phyloP scores from a whole-genome alignment of 306 rosid genomes.

The Rosa multiflora region DNA sequence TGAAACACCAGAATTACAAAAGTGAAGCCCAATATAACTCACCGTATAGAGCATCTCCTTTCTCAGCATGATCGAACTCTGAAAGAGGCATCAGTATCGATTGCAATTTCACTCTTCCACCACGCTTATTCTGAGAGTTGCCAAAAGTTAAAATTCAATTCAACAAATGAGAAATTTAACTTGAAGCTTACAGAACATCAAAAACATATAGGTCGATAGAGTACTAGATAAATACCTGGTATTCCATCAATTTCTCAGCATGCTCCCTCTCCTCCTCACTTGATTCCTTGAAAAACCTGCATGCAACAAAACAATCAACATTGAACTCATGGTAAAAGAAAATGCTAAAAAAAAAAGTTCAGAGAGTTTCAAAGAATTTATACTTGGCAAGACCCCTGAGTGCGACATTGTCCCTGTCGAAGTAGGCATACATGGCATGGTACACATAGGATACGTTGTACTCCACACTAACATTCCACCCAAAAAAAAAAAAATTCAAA shows the following conservation, averaged over 20 bases:
- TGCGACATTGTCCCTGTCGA: conserved; percentile 94
- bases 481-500: not conserved
- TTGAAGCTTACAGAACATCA: not conserved
- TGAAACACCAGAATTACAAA: not conserved
- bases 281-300: conserved; percentile 85
- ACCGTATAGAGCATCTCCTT: conserved; percentile 42
- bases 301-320: not conserved
- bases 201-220: not conserved
- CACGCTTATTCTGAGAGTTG: conserved; percentile 65
- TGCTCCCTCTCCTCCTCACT: conserved; percentile 92
- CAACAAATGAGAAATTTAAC: not conserved
- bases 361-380: not conserved
- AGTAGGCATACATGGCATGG: conserved; percentile 94
- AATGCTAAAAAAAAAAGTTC: not conserved
- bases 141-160: conserved; percentile 5
- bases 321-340: not conserved
- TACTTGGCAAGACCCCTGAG: conserved; percentile 88
- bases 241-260: conserved; percentile 92
- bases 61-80: conserved; percentile 38
- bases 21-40: not conserved
- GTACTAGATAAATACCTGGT: conserved; percentile 54
- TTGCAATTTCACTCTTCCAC: conserved; percentile 85
- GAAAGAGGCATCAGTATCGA: conserved; percentile 44
- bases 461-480: conserved; percentile 69
- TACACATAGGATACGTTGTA: conserved; percentile 91